Percentiles rank a stretch among this genome's conserved stretches.
These are phyloP conservation scores for Pseudogymnoascus verrucosus DNA, from an alignment of 2,329 filamentous ascomycete species.

Conservation along the genomic window DNA sequence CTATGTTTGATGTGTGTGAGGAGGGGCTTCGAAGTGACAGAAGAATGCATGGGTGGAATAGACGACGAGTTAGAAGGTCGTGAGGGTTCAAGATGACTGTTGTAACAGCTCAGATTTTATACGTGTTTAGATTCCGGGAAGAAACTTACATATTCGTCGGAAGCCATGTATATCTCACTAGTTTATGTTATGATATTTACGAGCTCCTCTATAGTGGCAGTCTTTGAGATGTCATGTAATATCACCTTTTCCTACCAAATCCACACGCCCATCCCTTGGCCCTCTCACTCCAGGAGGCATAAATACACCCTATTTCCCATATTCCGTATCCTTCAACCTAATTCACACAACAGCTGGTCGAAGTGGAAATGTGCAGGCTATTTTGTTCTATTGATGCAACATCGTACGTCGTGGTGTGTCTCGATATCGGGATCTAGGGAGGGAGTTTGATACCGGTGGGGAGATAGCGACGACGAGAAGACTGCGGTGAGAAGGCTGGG, in stretches of 20 bases:
- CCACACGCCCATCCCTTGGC: neutral
- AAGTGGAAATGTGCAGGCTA: no score
- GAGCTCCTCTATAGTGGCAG: neutral
- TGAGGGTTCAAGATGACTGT: no score
- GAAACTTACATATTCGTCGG: neutral
- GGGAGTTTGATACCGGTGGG: neutral
- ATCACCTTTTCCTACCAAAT: neutral
- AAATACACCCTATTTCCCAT: neutral
- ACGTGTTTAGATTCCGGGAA: neutral
- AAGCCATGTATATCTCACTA: neutral
- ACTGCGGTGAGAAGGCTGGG: neutral
- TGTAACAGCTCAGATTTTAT: neutral
- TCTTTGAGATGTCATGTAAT: neutral
- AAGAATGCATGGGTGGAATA: no score
- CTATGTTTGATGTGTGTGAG: no score
- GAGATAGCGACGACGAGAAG: neutral
- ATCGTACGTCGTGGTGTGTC: neutral
- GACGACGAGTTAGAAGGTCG: no score
- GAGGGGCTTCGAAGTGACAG: no score
- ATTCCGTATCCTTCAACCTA: no score
- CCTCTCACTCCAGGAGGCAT: no score
- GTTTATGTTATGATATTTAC: neutral
- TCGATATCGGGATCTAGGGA: neutral
- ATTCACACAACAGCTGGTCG: no score
- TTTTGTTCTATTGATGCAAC: neutral